phyloP scores from a whole-genome alignment of 306 rosid genomes.

The Trifolium fragiferum region DNA sequence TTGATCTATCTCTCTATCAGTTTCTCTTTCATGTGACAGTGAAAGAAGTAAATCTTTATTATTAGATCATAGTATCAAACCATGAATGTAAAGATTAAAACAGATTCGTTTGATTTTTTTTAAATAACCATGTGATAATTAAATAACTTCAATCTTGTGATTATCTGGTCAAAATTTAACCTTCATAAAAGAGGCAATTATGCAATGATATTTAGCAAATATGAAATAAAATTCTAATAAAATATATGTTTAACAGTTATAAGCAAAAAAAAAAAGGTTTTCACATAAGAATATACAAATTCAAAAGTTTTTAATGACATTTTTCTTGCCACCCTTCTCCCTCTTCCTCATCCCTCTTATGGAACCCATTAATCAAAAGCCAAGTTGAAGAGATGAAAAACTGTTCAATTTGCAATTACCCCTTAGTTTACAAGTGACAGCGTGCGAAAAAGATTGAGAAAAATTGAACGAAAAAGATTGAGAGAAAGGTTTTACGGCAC shows the following conservation, averaged over 20 bases:
- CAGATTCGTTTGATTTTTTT: neutral
- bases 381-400: too few species aligned
- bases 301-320: neutral
- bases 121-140: neutral
- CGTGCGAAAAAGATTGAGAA: too few species aligned
- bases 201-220: conserved; percentile 16
- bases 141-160: neutral
- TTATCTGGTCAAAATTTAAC: neutral
- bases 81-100: neutral
- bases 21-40: neutral
- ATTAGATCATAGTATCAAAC: conserved; percentile 1
- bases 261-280: too few species aligned
- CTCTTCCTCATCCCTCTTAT: too few species aligned
- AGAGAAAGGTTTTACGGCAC: too few species aligned
- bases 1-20: neutral
- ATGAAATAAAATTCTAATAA: conserved; percentile 35
- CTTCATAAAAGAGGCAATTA: neutral
- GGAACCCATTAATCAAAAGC: too few species aligned
- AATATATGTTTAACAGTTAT: conserved; percentile 14
- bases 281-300: too few species aligned
- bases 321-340: too few species aligned
- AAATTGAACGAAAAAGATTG: too few species aligned
- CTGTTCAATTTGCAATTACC: too few species aligned
- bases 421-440: too few species aligned
- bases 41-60: too few species aligned